phyloP scores from a whole-genome alignment of 768 basidiomycete genomes.

The Serendipita indica region DNA sequence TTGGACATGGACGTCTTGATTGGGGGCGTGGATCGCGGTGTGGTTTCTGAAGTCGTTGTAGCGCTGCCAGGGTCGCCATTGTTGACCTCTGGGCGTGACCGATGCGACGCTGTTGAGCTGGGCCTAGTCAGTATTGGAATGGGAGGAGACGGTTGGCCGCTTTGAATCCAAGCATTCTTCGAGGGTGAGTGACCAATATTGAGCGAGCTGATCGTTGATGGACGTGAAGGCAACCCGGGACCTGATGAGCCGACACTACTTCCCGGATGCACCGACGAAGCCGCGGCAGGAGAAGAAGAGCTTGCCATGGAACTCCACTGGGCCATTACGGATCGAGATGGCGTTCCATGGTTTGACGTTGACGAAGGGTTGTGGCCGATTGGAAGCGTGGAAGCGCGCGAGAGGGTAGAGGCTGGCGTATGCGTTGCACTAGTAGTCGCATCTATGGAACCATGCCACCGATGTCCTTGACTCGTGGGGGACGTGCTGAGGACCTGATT shows the following conservation, averaged over 20 bases:
- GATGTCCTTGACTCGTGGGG: background rate
- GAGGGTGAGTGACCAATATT: background rate
- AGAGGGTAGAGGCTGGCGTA: background rate
- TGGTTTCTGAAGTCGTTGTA: background rate
- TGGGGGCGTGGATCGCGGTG: background rate
- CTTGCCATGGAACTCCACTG: background rate
- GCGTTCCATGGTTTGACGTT: background rate
- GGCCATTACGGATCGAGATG: background rate
- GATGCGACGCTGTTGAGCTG: background rate
- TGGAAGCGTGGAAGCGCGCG: background rate
- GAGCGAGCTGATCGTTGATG: background rate
- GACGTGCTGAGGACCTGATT: background rate
- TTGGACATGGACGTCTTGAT: background rate
- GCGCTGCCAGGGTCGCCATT: background rate
- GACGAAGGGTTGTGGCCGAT: background rate
- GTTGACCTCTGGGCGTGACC: background rate
- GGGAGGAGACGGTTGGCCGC: background rate
- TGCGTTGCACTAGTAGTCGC: background rate
- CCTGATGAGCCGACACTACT: background rate
- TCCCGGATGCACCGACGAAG: conserved; percentile 1
- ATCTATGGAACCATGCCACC: conserved; percentile 3
- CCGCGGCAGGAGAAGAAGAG: background rate
- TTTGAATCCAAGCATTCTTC: background rate
- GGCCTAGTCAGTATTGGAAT: background rate
- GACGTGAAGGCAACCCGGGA: background rate